A percentile compares a stretch with the other conserved stretches of the same genome.
phyloP scores from a whole-genome alignment of 2,329 filamentous ascomycete genomes.

The Rhinocladiella mackenziei region DNA sequence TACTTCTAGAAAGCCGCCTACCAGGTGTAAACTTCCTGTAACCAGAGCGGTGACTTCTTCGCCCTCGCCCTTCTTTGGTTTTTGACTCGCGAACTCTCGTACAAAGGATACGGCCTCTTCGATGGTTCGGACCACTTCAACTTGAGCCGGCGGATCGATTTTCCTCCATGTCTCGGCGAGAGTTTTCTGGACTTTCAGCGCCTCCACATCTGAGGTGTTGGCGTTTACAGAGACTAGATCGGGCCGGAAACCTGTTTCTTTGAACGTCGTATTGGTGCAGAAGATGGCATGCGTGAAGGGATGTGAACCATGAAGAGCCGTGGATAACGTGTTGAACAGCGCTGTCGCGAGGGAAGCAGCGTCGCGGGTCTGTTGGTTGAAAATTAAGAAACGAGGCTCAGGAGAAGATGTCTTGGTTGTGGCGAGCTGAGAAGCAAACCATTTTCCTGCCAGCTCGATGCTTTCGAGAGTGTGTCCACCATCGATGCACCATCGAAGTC shows the following conservation, averaged over 20 bases:
- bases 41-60: slow-evolving; percentile 61
- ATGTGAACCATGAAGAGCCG: slow-evolving; percentile 37
- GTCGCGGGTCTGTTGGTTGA: slow-evolving; percentile 89
- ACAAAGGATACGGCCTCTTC: slow-evolving; percentile 64
- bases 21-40: slow-evolving; percentile 80
- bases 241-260: slow-evolving; percentile 56
- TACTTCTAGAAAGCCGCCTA: slow-evolving; percentile 71
- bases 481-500: slow-evolving; percentile 74
- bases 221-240: slow-evolving; percentile 62
- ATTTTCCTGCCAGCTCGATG: slow-evolving; percentile 68
- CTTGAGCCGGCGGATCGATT: slow-evolving; percentile 50
- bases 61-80: slow-evolving; percentile 20
- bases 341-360: slow-evolving; percentile 61
- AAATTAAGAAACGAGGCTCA: slow-evolving; percentile 62
- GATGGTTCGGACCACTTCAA: slow-evolving; percentile 61
- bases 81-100: slow-evolving; percentile 42
- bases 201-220: slow-evolving; percentile 55
- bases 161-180: slow-evolving; percentile 60
- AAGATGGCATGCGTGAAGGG: slow-evolving; percentile 73
- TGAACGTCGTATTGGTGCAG: slow-evolving; percentile 70
- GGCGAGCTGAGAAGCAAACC: slow-evolving; percentile 62
- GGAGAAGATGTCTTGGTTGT: slow-evolving; percentile 33
- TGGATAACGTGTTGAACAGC: slow-evolving; percentile 56
- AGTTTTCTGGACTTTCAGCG: slow-evolving; percentile 62
- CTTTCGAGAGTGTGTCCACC: slow-evolving; percentile 86